These are phyloP conservation scores for Tricholoma sp. DNA, from an alignment of 768 basidiomycete genomes.

Conservation along the genomic window DNA sequence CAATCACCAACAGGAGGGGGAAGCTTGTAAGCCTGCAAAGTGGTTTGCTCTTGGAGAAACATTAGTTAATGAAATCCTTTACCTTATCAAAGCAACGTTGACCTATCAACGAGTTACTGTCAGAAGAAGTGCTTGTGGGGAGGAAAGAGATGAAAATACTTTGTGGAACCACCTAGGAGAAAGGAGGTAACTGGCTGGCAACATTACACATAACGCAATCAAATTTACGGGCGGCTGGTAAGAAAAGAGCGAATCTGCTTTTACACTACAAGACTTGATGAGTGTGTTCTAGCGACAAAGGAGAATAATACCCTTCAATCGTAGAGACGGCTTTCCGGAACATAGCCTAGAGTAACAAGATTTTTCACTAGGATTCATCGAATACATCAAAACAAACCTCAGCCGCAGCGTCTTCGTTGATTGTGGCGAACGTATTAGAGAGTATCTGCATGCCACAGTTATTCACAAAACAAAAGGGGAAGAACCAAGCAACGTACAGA, in stretches of 20 bases:
- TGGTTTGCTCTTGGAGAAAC: slow-evolving; percentile 1
- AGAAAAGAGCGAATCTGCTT: slow-evolving; percentile 88
- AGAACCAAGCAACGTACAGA: slow-evolving; percentile 46
- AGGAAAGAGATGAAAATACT: slow-evolving; percentile 33
- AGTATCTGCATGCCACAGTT: slow-evolving; percentile 56
- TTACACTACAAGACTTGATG: slow-evolving; percentile 45
- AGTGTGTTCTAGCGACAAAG: not conserved
- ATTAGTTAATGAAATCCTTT: not conserved
- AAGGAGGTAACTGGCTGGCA: slow-evolving; percentile 83
- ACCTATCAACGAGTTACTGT: slow-evolving; percentile 38
- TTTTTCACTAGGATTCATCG: not conserved
- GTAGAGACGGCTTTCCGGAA: slow-evolving; percentile 92
- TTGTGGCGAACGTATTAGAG: slow-evolving; percentile 91
- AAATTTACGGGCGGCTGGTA: slow-evolving; percentile 94
- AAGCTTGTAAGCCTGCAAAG: slow-evolving; percentile 66
- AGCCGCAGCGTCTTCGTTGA: slow-evolving; percentile 89
- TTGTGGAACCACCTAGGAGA: slow-evolving; percentile 98
- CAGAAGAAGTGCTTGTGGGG: not conserved
- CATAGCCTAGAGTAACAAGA: slow-evolving; percentile 60
- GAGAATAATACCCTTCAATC: slow-evolving; percentile 69
- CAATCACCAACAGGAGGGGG: slow-evolving; percentile 75
- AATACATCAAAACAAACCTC: slow-evolving; percentile 48
- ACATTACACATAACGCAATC: slow-evolving; percentile 78
- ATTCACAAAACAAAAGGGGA: not conserved
- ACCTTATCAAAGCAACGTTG: slow-evolving; percentile 87